Conservation (phyloP, 2,329 filamentous ascomycete species). For the Amesomyces nigricolor region DNA sequence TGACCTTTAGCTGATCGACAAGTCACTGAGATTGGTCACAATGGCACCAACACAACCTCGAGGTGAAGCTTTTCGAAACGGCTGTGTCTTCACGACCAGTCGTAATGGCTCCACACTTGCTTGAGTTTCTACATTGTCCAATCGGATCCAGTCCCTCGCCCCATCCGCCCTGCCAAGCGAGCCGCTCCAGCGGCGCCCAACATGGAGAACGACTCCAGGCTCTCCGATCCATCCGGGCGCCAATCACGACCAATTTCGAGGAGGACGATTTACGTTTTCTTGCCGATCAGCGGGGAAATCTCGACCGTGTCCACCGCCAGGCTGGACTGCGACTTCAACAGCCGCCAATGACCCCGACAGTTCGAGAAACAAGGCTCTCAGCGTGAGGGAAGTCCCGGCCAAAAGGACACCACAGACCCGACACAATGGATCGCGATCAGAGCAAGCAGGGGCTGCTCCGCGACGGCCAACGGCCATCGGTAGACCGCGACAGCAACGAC, state of each 20-base stretch:
- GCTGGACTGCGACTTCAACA: not conserved
- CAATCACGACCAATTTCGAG: not conserved
- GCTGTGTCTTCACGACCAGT: not conserved
- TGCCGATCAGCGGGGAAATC: not conserved
- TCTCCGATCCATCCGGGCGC: not conserved
- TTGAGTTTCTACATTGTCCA: not conserved
- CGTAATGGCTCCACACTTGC: too few species aligned
- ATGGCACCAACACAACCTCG: too few species aligned
- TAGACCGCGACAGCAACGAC: slow-evolving; percentile 19
- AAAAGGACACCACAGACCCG: not conserved
- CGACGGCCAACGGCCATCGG: slow-evolving; percentile 7
- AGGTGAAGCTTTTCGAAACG: too few species aligned
- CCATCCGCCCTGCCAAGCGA: not conserved
- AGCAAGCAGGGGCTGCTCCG: slow-evolving; percentile 23
- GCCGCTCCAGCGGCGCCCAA: not conserved
- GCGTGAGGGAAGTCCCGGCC: too few species aligned
- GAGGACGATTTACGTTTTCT: not conserved
- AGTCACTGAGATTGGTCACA: too few species aligned
- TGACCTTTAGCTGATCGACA: too few species aligned
- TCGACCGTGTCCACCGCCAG: not conserved
- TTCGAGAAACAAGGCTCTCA: not conserved
- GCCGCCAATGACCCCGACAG: not conserved
- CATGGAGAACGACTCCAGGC: too few species aligned
- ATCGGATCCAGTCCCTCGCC: not conserved
- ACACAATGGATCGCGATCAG: slow-evolving; percentile 17